Conservation (phyloP, 148 eudicot species). For the Rhododendron mucronatum region DNA sequence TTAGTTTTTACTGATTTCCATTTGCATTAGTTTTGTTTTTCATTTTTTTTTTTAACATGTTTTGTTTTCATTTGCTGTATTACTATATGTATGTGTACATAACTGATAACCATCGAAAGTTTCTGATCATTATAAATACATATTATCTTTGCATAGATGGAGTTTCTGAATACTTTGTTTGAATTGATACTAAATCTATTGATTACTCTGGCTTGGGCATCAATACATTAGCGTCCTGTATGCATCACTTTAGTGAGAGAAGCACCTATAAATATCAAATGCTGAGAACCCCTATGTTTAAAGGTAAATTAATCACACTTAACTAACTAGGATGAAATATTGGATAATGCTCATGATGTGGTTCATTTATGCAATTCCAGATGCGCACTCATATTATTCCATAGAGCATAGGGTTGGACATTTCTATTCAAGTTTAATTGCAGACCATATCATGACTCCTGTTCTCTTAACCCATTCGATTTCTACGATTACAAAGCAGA, state of each 20-base stretch:
- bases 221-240: neutral
- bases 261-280: neutral
- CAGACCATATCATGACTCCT: neutral
- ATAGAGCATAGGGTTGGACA: neutral
- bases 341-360: neutral
- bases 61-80: neutral
- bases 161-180: neutral
- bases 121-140: neutral
- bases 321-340: neutral
- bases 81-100: neutral
- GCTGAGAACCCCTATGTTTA: neutral
- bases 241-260: neutral
- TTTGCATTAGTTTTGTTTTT: neutral
- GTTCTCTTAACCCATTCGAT: neutral
- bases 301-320: neutral
- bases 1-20: neutral
- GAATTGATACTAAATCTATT: neutral
- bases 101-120: neutral
- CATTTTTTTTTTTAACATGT: neutral
- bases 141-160: neutral
- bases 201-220: neutral
- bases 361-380: neutral
- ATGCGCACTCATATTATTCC: neutral
- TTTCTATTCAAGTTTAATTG: neutral
- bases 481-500: neutral